Evolutionary conservation across 2,329 filamentous ascomycete species (phyloP).

Genomic region (Botrytis tulipae): DNA sequence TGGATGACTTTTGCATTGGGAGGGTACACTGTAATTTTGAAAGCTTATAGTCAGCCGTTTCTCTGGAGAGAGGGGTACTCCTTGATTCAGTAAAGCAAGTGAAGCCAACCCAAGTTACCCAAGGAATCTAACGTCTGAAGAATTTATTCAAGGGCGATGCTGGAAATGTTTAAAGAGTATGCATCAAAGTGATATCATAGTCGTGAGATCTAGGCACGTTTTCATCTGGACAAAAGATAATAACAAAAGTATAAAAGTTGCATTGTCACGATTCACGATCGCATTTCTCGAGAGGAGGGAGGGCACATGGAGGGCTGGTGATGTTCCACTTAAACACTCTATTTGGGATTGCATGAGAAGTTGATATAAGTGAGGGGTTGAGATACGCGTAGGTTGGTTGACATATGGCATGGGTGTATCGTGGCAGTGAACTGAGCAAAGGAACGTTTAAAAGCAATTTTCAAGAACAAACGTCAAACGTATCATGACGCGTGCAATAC

Average conservation of each 20-base stretch:
- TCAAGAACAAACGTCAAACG: background rate
- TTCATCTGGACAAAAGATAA: background rate
- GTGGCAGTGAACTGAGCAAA: background rate
- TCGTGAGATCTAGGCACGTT: background rate
- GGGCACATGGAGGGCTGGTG: background rate
- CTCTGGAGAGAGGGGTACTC: background rate
- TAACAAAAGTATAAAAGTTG: background rate
- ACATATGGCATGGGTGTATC: background rate
- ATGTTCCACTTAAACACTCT: conserved; percentile 1
- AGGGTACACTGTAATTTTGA: background rate
- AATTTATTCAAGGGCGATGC: conserved; percentile 1
- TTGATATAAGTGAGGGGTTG: conserved; percentile 3
- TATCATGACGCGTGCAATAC: background rate
- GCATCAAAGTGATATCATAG: conserved; percentile 8
- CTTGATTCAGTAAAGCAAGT: background rate
- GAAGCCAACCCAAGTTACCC: background rate
- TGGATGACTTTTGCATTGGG: background rate
- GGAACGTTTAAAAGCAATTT: background rate
- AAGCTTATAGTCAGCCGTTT: background rate
- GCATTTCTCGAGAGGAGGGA: background rate
- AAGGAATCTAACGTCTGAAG: background rate
- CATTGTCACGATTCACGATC: background rate
- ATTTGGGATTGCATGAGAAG: background rate
- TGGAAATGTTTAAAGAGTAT: background rate
- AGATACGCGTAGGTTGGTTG: background rate